Conservation (phyloP, 2,329 filamentous ascomycete genomes). For the Paraphoma chrysanthemicola region DNA sequence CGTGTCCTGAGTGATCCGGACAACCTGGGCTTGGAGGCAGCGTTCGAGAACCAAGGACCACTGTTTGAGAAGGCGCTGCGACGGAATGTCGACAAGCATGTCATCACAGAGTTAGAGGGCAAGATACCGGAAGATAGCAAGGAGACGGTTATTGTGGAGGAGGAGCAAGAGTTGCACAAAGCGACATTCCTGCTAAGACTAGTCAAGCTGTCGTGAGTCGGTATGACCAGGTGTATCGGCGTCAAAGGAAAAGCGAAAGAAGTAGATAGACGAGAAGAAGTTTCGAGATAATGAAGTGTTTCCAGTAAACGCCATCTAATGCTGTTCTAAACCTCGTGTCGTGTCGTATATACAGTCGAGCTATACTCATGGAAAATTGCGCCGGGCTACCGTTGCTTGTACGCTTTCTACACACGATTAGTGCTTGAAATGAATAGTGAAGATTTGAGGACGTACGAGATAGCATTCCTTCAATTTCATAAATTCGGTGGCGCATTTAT, state of each 20-base stretch:
- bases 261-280: neutral
- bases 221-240: neutral
- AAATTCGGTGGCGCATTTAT: slow-evolving; percentile 89
- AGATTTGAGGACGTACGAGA: slow-evolving; percentile 64
- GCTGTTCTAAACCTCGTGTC: neutral
- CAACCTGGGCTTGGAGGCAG: slow-evolving; percentile 72
- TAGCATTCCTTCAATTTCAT: slow-evolving; percentile 86
- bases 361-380: no score
- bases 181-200: slow-evolving; percentile 80
- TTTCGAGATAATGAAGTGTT: slow-evolving; percentile 4
- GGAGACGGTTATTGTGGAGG: slow-evolving; percentile 73
- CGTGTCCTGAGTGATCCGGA: slow-evolving; percentile 80
- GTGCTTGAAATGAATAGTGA: neutral
- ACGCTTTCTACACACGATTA: slow-evolving; percentile 27
- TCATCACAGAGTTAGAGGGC: slow-evolving; percentile 66
- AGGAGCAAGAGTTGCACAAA: slow-evolving; percentile 86
- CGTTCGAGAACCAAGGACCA: slow-evolving; percentile 71
- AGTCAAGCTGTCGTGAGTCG: slow-evolving; percentile 67
- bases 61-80: slow-evolving; percentile 80
- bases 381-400: slow-evolving; percentile 35
- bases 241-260: neutral
- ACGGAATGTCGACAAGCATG: slow-evolving; percentile 75
- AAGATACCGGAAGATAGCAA: slow-evolving; percentile 59
- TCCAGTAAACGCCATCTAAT: neutral
- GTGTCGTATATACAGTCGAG: no score